Base-by-base conservation (phyloP, 2,329 filamentous ascomycete species). In the Aureobasidium sp. region DNA sequence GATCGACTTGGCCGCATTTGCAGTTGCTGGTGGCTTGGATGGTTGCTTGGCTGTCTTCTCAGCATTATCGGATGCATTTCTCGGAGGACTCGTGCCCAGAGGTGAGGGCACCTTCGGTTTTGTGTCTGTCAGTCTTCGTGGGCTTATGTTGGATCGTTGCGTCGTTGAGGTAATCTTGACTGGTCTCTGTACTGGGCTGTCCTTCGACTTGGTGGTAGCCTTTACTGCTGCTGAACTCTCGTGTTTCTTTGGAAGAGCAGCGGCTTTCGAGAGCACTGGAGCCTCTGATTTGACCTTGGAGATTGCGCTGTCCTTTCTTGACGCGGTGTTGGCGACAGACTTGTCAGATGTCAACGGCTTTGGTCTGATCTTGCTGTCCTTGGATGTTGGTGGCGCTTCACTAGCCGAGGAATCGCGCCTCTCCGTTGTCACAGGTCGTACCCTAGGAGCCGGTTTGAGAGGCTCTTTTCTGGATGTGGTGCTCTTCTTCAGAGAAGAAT, bases 61-160 rank as follows among this genome's bases (percentile, higher is more conserved):
- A 23, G 70, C 70, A 10, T 82, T 74, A 68, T 86, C 82, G 23
- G 83, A 85, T 32, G 81, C 81, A 69, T 84, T 85, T 64, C 84
- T 79, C 6, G 84, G 83, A 26, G 83, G 82, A 2, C 84, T 85
- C 7, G 82, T 83, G 10, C 81, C 83, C 12, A 86, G 78, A 13
- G 83, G 84, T 17, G 84, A 86, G 2, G 83, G 83, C 59, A 86
- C 86, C 68, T 80, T 82, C 1, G 84, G 82, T 46, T 82, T 84
- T 64, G 77, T 84, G 74, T 76, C 56, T 69, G 70, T 70, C 67
- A 59, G 32, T 37, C 42, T 51, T 51, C 56, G 41, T n/a, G 50
- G 36, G 32, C 50, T 58, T 23, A 34, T 51, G 42, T 42, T 39
- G 46, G 62, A 51, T 64, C 69, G 65, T 50, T 58, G 42, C 17